Evolutionary conservation across 495 filamentous ascomycete species (phyloP).

Genomic region (Penicillium cinerascens): DNA sequence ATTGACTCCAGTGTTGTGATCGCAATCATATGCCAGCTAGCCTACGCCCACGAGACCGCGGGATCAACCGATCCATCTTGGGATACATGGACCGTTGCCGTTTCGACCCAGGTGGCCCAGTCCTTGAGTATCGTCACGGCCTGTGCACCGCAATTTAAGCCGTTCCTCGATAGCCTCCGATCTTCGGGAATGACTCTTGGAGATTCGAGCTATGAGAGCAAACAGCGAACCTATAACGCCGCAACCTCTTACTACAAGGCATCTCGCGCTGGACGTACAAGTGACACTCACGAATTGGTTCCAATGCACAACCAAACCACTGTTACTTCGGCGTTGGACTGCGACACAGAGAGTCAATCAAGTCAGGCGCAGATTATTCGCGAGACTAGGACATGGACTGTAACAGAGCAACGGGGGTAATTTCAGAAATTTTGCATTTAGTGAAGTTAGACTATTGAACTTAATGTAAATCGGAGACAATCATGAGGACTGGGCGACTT

Average conservation of each 20-base stretch:
- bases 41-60: slow-evolving; percentile 17
- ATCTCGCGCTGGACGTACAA: slow-evolving; percentile 6
- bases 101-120: slow-evolving; percentile 36
- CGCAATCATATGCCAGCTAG: slow-evolving; percentile 33
- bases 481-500: neutral
- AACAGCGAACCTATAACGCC: slow-evolving; percentile 13
- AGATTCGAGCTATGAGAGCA: slow-evolving; percentile 17
- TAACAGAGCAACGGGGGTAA: slow-evolving; percentile 13
- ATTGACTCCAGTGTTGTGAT: slow-evolving; percentile 24
- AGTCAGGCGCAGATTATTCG: slow-evolving; percentile 34
- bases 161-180: slow-evolving; percentile 42
- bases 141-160: slow-evolving; percentile 45
- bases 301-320: slow-evolving; percentile 10
- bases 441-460: neutral
- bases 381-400: slow-evolving; percentile 21
- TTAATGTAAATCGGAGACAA: neutral
- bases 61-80: slow-evolving; percentile 18
- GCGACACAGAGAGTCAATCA: slow-evolving; percentile 27
- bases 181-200: slow-evolving; percentile 40
- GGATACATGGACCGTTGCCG: slow-evolving; percentile 25
- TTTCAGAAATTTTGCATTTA: neutral
- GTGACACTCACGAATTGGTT: slow-evolving; percentile 18
- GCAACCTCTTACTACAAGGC: slow-evolving; percentile 3
- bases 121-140: slow-evolving; percentile 40
- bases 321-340: slow-evolving; percentile 18